Percentiles rank a stretch among this genome's conserved stretches.
Conservation (phyloP, 2,329 filamentous ascomycete genomes). For the Daldinia eschscholtzii region DNA sequence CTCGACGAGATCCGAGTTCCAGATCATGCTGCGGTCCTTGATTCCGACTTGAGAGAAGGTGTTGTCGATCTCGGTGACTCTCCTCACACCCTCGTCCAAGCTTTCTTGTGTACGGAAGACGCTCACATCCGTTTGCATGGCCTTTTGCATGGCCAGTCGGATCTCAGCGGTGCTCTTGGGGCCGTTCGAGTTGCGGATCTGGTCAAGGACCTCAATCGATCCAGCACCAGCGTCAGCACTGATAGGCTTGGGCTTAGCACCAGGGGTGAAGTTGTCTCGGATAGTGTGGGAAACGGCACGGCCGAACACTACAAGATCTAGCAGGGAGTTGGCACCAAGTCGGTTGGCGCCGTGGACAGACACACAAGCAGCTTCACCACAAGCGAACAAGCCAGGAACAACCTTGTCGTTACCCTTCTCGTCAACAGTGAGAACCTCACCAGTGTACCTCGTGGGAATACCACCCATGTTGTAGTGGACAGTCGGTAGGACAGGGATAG, state of each 20-base stretch:
- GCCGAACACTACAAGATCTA: conserved; percentile 97
- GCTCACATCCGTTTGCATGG: conserved; percentile 96
- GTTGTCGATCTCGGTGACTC: conserved; percentile 86
- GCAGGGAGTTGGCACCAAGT: conserved; percentile 96
- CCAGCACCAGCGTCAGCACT: conserved; percentile 89
- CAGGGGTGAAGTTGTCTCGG: conserved; percentile 91
- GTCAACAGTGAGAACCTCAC: conserved; percentile 92
- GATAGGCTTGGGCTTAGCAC: conserved; percentile 81
- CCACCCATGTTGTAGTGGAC: conserved; percentile 99
- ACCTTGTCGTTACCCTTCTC: conserved; percentile 89
- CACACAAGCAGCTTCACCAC: conserved; percentile 96
- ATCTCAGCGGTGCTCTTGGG: conserved; percentile 90
- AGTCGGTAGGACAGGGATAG: conserved; percentile 94
- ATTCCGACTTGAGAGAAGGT: conserved; percentile 87
- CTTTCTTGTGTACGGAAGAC: conserved; percentile 96
- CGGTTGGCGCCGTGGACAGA: conserved; percentile 99
- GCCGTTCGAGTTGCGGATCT: conserved; percentile 84
- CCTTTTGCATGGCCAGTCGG: conserved; percentile 94
- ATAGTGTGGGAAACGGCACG: conserved; percentile 98
- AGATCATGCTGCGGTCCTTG: conserved; percentile 99
- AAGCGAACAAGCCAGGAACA: conserved; percentile 94
- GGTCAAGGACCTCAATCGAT: conserved; percentile 87
- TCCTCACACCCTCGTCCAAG: conserved; percentile 91
- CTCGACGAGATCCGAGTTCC: conserved; percentile 98
- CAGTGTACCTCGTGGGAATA: conserved; percentile 97